Conservation (phyloP, 352 stramenopile genomes). For the Phytophthora pisi region DNA sequence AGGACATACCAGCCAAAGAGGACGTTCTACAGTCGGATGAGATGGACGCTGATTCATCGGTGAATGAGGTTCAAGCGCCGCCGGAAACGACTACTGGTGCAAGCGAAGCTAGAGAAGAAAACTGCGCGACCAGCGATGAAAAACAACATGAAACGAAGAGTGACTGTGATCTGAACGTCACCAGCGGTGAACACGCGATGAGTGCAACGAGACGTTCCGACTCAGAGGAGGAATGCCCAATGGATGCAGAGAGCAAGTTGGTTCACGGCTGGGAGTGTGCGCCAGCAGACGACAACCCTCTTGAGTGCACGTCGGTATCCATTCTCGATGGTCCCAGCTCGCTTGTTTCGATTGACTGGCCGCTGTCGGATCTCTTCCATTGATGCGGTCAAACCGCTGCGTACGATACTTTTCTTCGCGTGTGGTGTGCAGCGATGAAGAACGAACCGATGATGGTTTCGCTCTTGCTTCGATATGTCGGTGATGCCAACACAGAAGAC, state of each 20-base stretch:
- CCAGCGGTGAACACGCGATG: not conserved
- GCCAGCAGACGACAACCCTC: slow-evolving; percentile 21
- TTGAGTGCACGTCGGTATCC: slow-evolving; percentile 34
- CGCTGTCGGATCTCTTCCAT: slow-evolving; percentile 26
- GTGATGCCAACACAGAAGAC: too few species aligned
- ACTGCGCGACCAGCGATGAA: not conserved
- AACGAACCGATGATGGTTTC: too few species aligned
- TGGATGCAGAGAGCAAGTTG: slow-evolving; percentile 37
- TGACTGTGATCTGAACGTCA: not conserved
- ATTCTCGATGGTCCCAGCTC: slow-evolving; percentile 40
- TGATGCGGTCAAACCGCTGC: not conserved
- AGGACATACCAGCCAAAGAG: not conserved
- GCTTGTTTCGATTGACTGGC: slow-evolving; percentile 33
- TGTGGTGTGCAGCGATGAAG: too few species aligned
- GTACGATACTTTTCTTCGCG: too few species aligned
- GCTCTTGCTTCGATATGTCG: too few species aligned
- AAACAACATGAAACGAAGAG: not conserved
- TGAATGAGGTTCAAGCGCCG: not conserved
- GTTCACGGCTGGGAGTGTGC: slow-evolving; percentile 25
- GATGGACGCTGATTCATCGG: not conserved
- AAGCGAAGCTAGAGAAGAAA: not conserved
- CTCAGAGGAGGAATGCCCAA: slow-evolving; percentile 24
- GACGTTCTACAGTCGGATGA: not conserved
- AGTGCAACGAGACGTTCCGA: not conserved
- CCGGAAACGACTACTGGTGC: not conserved